Evolutionary conservation across 2,329 filamentous ascomycete species (phyloP).

Genomic region (Fusarium sp.): DNA sequence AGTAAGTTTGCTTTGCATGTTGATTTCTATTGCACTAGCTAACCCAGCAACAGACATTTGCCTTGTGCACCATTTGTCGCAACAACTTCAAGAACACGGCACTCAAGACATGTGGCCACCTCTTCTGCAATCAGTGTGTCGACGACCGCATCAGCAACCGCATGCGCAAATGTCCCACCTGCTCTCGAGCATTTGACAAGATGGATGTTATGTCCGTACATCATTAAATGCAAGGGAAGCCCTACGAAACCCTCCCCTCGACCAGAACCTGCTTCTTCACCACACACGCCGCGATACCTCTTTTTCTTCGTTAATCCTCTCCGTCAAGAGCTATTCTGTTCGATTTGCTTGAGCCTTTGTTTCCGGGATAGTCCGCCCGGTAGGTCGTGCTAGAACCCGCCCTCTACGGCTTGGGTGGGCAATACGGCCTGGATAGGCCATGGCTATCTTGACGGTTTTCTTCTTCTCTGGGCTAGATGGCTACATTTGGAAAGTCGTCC

Average conservation of each 20-base stretch:
- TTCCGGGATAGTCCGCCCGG: constrained; percentile 12
- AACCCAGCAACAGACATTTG: constrained; percentile 50
- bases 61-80: constrained; percentile 90
- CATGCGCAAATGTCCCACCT: constrained; percentile 95
- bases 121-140: constrained; percentile 92
- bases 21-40: constrained; percentile 16
- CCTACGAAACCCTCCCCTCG: constrained; percentile 7
- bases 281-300: constrained; percentile 41
- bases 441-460: constrained; percentile 37
- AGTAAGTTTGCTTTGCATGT: constrained; percentile 65
- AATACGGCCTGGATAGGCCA: constrained; percentile 28
- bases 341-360: constrained; percentile 25
- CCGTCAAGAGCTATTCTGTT: constrained; percentile 34
- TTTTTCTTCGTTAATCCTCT: constrained; percentile 42
- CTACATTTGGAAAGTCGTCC: constrained; percentile 45
- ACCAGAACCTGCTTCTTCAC: constrained; percentile 22
- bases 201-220: constrained; percentile 87
- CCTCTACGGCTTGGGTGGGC: constrained; percentile 9
- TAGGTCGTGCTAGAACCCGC: constrained; percentile 1
- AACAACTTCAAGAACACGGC: constrained; percentile 94
- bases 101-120: constrained; percentile 93
- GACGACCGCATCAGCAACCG: constrained; percentile 90
- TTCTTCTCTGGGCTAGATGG: constrained; percentile 46
- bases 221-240: constrained; percentile 46
- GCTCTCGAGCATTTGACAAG: constrained; percentile 90